Evolutionary conservation across 1,139 yeast species (phyloP).

Genomic region (Blastobotrys apis): DNA sequence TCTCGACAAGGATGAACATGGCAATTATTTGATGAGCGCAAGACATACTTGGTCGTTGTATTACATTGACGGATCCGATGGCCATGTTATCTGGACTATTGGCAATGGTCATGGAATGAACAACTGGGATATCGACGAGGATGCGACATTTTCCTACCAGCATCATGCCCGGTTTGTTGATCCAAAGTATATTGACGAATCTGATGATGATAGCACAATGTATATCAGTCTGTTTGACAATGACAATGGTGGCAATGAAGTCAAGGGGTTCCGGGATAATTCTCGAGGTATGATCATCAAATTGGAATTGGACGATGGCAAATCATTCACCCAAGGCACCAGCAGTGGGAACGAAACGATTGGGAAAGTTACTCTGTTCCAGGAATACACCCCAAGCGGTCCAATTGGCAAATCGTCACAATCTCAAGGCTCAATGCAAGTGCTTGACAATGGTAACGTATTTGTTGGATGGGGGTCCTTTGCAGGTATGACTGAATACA

Average conservation of each 20-base stretch:
- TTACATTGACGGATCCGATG: constrained; percentile 39
- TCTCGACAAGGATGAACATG: constrained; percentile 40
- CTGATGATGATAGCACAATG: constrained; percentile 3
- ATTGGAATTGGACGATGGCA: constrained; percentile 1
- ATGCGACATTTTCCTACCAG: constrained; percentile 12
- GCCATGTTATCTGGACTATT: constrained; percentile 37
- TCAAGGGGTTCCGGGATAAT: constrained; percentile 1
- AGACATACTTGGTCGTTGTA: constrained; percentile 39
- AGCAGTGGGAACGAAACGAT: background rate
- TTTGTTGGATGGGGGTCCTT: constrained; percentile 42
- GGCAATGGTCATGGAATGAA: constrained; percentile 2
- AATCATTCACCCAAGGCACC: background rate
- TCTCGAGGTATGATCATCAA: constrained; percentile 14
- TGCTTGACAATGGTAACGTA: constrained; percentile 39
- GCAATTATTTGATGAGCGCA: constrained; percentile 39
- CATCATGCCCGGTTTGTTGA: constrained; percentile 15
- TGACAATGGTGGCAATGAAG: constrained; percentile 10
- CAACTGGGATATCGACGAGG: constrained; percentile 7
- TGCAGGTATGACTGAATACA: constrained; percentile 40
- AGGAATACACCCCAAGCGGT: constrained; percentile 4
- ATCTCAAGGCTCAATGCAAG: constrained; percentile 42
- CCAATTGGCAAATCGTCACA: background rate
- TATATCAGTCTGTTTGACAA: constrained; percentile 8
- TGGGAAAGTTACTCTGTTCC: constrained; percentile 9
- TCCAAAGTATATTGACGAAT: constrained; percentile 6